Evolutionary conservation across 257 asterid species (phyloP).

Genomic region (Gentiana macrophylla): DNA sequence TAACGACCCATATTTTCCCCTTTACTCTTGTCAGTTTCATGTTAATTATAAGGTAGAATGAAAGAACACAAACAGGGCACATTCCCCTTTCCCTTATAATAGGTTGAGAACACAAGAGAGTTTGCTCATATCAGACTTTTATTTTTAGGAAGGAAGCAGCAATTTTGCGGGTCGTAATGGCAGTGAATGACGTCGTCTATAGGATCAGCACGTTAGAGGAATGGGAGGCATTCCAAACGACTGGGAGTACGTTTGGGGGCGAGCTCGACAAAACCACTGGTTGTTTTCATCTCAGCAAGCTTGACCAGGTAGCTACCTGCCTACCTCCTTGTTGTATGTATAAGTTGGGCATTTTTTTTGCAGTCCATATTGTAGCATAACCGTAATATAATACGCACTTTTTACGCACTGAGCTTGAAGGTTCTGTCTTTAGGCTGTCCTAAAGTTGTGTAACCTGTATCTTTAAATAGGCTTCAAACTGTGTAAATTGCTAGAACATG

Average conservation of each 20-base stretch:
- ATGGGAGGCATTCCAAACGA: constrained; percentile 54
- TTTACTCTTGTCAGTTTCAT: too few species aligned
- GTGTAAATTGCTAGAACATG: neutral
- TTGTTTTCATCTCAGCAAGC: constrained; percentile 74
- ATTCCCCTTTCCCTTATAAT: too few species aligned
- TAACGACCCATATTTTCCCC: too few species aligned
- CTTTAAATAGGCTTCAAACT: neutral
- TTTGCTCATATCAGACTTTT: too few species aligned
- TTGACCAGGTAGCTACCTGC: constrained; percentile 43
- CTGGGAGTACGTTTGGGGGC: constrained; percentile 51
- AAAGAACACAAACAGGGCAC: too few species aligned
- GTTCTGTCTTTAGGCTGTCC: neutral
- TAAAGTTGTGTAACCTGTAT: neutral
- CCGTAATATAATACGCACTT: neutral
- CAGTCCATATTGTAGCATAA: neutral
- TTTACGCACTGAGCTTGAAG: neutral
- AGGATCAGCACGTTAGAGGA: constrained; percentile 71
- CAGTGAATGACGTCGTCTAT: constrained; percentile 21
- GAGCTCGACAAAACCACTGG: constrained; percentile 51
- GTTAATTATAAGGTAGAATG: too few species aligned
- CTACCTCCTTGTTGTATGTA: neutral
- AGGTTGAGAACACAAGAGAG: too few species aligned
- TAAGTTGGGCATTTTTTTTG: neutral
- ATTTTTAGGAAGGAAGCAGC: too few species aligned
- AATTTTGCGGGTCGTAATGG: too few species aligned